Conservation (phyloP, 2,329 filamentous ascomycete species). For the Sporothrix sp. region DNA sequence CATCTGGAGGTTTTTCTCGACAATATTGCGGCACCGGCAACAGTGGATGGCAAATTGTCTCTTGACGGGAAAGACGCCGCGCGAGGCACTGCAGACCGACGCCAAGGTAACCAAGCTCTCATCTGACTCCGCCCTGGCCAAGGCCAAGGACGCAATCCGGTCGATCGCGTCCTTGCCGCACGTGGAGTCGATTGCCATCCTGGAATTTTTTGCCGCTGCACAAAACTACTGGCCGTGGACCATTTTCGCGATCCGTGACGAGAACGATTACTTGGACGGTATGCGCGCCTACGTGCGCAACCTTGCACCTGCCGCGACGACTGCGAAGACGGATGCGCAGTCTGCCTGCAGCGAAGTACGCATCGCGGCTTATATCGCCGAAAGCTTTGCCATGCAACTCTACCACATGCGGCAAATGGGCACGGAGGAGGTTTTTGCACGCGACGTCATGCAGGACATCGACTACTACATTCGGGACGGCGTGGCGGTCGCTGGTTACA, state of each 20-base stretch:
- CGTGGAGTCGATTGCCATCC: conserved; percentile 60
- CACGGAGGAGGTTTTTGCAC: conserved; percentile 54
- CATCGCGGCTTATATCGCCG: conserved; percentile 72
- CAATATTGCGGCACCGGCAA: conserved; percentile 78
- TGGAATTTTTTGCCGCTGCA: conserved; percentile 79
- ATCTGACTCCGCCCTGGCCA: conserved; percentile 57
- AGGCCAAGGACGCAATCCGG: conserved; percentile 61
- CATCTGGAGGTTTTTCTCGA: conserved; percentile 79
- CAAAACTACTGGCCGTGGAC: conserved; percentile 97
- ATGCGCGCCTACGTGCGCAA: conserved; percentile 60
- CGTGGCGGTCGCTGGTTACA: conserved; percentile 72
- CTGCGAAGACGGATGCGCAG: conserved; percentile 44
- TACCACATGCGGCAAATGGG: conserved; percentile 75
- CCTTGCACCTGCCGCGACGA: conserved; percentile 42
- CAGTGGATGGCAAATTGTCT: conserved; percentile 95
- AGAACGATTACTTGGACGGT: conserved; percentile 61
- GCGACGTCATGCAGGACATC: conserved; percentile 62
- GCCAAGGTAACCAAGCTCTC: conserved; percentile 39
- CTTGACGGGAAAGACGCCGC: conserved; percentile 76
- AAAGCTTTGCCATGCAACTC: conserved; percentile 83
- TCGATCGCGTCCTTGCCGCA: conserved; percentile 54
- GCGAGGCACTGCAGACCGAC: conserved; percentile 56
- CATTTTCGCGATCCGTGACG: conserved; percentile 66
- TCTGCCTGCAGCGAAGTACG: conserved; percentile 54
- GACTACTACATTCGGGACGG: conserved; percentile 71